Evolutionary conservation across 768 basidiomycete genomes (phyloP).

Genomic region (Lentinus tigrinus): DNA sequence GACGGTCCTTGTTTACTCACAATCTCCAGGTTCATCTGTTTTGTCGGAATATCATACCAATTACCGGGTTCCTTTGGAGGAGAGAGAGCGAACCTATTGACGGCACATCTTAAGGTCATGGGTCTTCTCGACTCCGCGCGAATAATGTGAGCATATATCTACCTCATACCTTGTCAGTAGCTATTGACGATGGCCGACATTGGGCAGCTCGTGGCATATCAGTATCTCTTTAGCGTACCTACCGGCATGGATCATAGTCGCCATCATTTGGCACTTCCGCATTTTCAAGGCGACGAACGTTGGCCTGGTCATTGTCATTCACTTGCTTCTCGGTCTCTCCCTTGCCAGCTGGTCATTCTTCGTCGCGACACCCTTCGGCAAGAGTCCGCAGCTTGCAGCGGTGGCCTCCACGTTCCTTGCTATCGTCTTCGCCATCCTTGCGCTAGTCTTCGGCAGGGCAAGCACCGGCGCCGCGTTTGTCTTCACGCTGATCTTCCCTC

Average conservation of each 20-base stretch:
- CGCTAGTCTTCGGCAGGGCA: constrained; percentile 45
- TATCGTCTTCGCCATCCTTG: constrained; percentile 67
- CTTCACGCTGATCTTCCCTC: constrained; percentile 72
- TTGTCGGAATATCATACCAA: constrained; percentile 75
- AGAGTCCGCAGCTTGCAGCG: constrained; percentile 71
- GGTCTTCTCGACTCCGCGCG: constrained; percentile 71
- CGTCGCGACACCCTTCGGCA: constrained; percentile 65
- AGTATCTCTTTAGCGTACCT: constrained; percentile 67
- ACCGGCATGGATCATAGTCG: constrained; percentile 72
- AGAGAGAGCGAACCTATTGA: constrained; percentile 64
- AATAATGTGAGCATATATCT: constrained; percentile 43
- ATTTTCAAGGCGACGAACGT: constrained; percentile 64
- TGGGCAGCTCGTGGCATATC: constrained; percentile 57
- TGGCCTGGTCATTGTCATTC: constrained; percentile 59
- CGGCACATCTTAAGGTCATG: constrained; percentile 79
- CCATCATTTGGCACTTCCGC: constrained; percentile 60
- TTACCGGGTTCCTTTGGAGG: constrained; percentile 67
- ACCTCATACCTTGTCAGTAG: not conserved
- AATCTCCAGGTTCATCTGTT: constrained; percentile 57
- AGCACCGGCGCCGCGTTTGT: constrained; percentile 50
- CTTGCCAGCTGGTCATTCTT: constrained; percentile 75
- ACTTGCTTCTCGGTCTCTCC: constrained; percentile 65
- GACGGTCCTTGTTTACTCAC: not conserved
- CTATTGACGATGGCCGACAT: constrained; percentile 1
- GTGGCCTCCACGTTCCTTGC: constrained; percentile 63